Conservation (phyloP, 176 grass and related monocot genomes). For the Rhynchospora tenuis region DNA sequence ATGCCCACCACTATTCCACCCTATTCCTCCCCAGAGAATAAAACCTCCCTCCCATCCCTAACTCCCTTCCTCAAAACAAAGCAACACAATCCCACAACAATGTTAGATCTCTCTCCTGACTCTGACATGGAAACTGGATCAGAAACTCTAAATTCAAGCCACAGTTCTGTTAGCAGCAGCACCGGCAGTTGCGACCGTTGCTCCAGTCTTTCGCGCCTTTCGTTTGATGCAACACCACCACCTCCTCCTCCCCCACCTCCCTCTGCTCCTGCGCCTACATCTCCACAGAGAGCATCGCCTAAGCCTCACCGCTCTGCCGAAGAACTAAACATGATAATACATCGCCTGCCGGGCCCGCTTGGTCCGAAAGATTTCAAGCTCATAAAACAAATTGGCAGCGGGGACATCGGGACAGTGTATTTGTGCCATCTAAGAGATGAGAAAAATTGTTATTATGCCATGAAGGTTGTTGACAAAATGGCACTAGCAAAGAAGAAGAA, state of each 20-base stretch:
- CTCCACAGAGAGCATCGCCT: constrained; percentile 17
- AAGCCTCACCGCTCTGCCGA: constrained; percentile 78
- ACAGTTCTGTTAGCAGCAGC: constrained; percentile 56
- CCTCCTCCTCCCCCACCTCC: constrained; percentile 1
- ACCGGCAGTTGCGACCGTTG: constrained; percentile 34
- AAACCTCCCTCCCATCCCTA: neutral
- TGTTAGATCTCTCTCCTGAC: constrained; percentile 27
- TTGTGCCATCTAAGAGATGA: constrained; percentile 60
- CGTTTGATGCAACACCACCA: constrained; percentile 35
- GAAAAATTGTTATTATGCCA: constrained; percentile 55
- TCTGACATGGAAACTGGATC: constrained; percentile 51
- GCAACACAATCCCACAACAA: neutral
- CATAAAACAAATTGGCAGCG: constrained; percentile 69
- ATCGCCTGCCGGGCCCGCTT: constrained; percentile 14
- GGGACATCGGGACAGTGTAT: constrained; percentile 91
- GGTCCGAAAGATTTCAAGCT: constrained; percentile 90
- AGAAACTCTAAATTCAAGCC: constrained; percentile 61
- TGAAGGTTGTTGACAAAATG: constrained; percentile 94
- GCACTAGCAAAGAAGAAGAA: constrained; percentile 77
- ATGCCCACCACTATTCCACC: constrained; percentile 3
- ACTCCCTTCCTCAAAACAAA: neutral
- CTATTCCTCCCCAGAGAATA: neutral
- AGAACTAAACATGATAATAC: constrained; percentile 52
- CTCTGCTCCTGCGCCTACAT: neutral
- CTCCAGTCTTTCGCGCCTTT: constrained; percentile 56